Conservation (phyloP, 192 early-diverging fungal genomes). For the Coemansia pectinata region DNA sequence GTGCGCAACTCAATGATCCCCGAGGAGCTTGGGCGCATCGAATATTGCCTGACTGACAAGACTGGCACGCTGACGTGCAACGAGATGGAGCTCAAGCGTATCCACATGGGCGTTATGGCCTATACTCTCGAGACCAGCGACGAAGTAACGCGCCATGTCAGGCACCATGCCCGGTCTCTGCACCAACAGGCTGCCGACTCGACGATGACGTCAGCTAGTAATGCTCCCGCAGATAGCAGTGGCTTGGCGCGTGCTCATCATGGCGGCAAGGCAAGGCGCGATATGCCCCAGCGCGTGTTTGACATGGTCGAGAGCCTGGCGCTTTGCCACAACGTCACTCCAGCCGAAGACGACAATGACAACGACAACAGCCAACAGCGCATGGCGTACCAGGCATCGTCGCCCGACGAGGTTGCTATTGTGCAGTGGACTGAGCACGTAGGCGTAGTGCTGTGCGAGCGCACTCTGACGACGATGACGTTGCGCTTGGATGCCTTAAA, state of each 20-base stretch:
- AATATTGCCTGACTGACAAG: conserved; percentile 92
- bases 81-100: conserved; percentile 94
- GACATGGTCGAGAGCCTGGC: conserved; percentile 90
- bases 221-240: background rate
- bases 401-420: conserved; percentile 95
- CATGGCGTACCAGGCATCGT: conserved; percentile 90
- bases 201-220: background rate
- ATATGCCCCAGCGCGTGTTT: conserved; percentile 79
- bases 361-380: background rate
- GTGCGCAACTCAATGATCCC: conserved; percentile 94
- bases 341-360: conserved; percentile 35
- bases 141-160: conserved; percentile 75
- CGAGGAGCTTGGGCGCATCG: conserved; percentile 92
- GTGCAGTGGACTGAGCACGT: conserved; percentile 90
- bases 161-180: background rate
- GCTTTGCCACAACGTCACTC: conserved; percentile 87
- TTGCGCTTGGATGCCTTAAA: conserved; percentile 57
- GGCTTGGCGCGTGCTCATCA: background rate
- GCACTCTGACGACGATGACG: conserved; percentile 71
- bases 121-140: conserved; percentile 89
- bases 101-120: conserved; percentile 96
- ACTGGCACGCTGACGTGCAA: conserved; percentile 96
- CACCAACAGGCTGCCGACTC: background rate
- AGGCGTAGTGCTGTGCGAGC: conserved; percentile 77
- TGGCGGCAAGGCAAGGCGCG: conserved; percentile 67